Evolutionary conservation across 257 asterid species (phyloP).

Genomic region (Nyctanthes arbortristis): DNA sequence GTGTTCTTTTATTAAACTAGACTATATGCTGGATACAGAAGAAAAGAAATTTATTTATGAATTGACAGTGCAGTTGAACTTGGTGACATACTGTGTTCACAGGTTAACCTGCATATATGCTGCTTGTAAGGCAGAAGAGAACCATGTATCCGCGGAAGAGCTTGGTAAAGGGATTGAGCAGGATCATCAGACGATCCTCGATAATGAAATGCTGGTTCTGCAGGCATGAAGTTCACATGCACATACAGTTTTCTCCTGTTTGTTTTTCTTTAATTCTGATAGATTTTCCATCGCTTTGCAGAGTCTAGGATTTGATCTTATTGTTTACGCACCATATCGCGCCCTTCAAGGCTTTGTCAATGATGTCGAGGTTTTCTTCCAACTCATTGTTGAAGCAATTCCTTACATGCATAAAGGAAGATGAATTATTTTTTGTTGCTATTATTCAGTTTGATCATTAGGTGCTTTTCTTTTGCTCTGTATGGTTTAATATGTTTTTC

Average conservation of each 20-base stretch:
- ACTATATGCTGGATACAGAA: neutral
- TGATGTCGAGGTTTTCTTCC: constrained; percentile 67
- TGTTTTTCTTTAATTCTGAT: constrained; percentile 20
- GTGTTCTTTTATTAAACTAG: neutral
- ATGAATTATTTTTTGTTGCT: neutral
- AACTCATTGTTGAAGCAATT: constrained; percentile 16
- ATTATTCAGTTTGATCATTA: neutral
- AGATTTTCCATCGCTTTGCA: constrained; percentile 39
- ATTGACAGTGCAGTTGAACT: constrained; percentile 1
- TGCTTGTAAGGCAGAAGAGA: constrained; percentile 98
- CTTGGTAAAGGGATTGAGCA: constrained; percentile 98
- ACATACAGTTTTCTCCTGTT: neutral
- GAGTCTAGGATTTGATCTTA: constrained; percentile 95
- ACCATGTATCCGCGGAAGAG: constrained; percentile 98
- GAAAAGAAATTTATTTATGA: constrained; percentile 6
- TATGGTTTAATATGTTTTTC: neutral
- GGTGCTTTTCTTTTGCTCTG: neutral
- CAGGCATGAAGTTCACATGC: constrained; percentile 55
- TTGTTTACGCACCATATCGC: constrained; percentile 94
- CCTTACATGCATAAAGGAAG: constrained; percentile 2
- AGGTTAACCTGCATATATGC: constrained; percentile 98
- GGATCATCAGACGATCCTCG: constrained; percentile 86
- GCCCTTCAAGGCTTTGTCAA: constrained; percentile 77
- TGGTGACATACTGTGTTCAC: constrained; percentile 19
- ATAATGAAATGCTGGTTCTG: constrained; percentile 90